phyloP scores from a whole-genome alignment of 1,139 yeast species.

The Kluyveromyces sp. region DNA sequence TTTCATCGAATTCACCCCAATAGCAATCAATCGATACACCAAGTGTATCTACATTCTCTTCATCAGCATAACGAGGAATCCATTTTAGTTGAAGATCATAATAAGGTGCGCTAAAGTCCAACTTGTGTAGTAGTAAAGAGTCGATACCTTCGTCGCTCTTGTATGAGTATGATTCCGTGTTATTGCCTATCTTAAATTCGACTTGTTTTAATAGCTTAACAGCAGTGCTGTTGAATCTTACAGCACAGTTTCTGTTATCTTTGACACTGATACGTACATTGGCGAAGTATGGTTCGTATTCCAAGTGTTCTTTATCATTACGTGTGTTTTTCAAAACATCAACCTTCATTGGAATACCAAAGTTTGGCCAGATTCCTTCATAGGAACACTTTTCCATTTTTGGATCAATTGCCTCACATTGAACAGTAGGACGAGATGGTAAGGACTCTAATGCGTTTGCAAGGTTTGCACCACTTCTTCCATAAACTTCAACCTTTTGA shows the following conservation, averaged over 20 bases:
- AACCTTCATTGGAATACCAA: constrained; percentile 41
- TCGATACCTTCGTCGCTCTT: constrained; percentile 45
- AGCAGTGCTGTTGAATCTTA: constrained; percentile 47
- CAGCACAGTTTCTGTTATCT: constrained; percentile 56
- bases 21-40: constrained; percentile 55
- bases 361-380: constrained; percentile 46
- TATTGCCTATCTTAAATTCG: constrained; percentile 52
- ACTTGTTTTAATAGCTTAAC: constrained; percentile 31
- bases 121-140: constrained; percentile 52
- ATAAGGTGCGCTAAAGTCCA: constrained; percentile 46
- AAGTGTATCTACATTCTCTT: constrained; percentile 34
- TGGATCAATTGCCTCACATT: constrained; percentile 34
- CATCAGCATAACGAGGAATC: constrained; percentile 50
- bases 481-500: constrained; percentile 42
- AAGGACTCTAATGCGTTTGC: not conserved
- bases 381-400: constrained; percentile 50
- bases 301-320: constrained; percentile 33
- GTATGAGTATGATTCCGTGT: not conserved
- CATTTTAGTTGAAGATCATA: constrained; percentile 67
- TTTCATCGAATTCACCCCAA: constrained; percentile 63
- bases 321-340: constrained; percentile 46
- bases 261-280: constrained; percentile 51
- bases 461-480: constrained; percentile 30
- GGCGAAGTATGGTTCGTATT: constrained; percentile 62
- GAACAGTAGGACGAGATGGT: constrained; percentile 25